Base-by-base conservation (phyloP, 225 moss, liverwort and hornwort species). In the Lunularia cruciata region DNA sequence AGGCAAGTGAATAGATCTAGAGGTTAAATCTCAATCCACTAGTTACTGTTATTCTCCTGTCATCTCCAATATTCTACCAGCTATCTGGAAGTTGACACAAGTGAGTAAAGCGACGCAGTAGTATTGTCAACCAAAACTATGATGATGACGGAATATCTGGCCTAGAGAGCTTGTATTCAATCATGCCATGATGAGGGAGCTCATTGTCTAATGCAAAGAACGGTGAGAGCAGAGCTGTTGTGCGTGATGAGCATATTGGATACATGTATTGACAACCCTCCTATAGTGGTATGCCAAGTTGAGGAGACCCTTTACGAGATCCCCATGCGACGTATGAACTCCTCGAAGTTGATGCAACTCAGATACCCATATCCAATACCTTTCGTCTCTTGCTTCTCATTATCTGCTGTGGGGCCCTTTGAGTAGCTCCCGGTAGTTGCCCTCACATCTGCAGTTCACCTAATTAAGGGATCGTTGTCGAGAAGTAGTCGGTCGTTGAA, bases 331-430 rank as follows among this genome's bases (percentile, higher is more conserved):
- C 54, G 1, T 27, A 27, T 54, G 28, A 26, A 20, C 28, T 25
- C 27, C 14, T 57, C 56, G 56, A 57, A 57, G 55, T 31, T 57
- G 56, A 18, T 57, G 56, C 56, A 57, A 14, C 56, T 57, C 32
- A 57, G 30, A 31, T 33, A 32, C 56, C 56, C 56, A 57, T 57
- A 14, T 33, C 31, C 31, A 57, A 18, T 32, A 31, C 14, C 56
- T 57, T 57, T 57, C 56, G 27, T 30, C 26, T 6, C 7, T 5
- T 28, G 11, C 54, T 54, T 22, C 54, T 54, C 54, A 28, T 54
- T 22, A 28, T 54, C 5, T 23, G 31, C 13, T 57, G 56, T 57
- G 56, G 56, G 56, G 12, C 56, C 43, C 56, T 31, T 26, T 11
- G 15, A 2, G 33, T 3, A 57, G 12, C 10, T 8, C 54, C 13